Base-by-base conservation (phyloP, 1,139 yeast genomes). In the Hanseniaspora uvarum region DNA sequence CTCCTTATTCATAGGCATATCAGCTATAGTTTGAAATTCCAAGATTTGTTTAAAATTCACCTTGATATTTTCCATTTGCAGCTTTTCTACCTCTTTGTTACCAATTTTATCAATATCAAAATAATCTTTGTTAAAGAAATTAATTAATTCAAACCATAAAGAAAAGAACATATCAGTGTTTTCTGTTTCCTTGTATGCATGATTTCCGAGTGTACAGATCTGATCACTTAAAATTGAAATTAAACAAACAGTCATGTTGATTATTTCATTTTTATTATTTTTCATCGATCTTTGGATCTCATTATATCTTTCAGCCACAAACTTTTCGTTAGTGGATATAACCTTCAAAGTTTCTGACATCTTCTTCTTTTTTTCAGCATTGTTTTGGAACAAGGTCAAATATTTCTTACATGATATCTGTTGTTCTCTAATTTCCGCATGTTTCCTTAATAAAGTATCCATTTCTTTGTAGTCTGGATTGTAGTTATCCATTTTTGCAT, bases 141-240 rank as follows among this genome's bases (percentile, higher is more conserved):
- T 19, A 5, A 50, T 50, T 8, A 50, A 23, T 11, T 46, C 48
- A 50, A 50, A 50, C 53, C 53, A 50, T n/a, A 50, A 12, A 18
- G 53, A 43, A 43, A 50, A 50, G 33, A 50, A 50, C 24, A 31
- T 43, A 23, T 50, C 53, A 43, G 26, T 50, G 11, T 26, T 39
- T 36, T 50, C 48, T 4, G 38, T 19, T 26, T 50, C n/a, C 10
- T 36, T 18, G 28, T 16, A 19, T 0, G 14, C 26, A 12, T 30
- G 4, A 2, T 16, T 30, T 11, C 26, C n/a, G 19, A 8, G 28
- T 12, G 26, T 21, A 24, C 41, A 38, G 11, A 43, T 16, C 16
- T 28, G 34, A 10, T n/a, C 5, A 21, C 46, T 43, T 12, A 43
- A 30, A 16, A 43, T 18, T 2, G 46, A 28, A 16, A 43, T 28